phyloP scores from a whole-genome alignment of 805 yeast species.

The Lachancea fermentati region DNA sequence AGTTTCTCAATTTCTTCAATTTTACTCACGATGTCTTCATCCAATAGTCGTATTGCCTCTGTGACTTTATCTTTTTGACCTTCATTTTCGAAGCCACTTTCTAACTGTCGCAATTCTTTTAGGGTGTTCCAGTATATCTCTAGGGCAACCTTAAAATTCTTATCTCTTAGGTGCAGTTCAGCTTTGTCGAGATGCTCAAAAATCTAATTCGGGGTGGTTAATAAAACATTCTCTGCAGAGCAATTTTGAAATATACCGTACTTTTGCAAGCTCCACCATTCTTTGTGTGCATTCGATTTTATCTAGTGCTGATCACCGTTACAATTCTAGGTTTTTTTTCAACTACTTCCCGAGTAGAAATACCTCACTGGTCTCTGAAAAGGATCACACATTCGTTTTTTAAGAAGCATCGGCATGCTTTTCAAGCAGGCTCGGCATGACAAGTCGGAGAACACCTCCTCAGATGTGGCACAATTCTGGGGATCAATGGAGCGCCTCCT shows the following conservation, averaged over 20 bases:
- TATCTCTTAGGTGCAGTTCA: conserved; percentile 41
- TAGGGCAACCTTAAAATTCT: conserved; percentile 40
- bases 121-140: conserved; percentile 27
- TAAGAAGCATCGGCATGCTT: neutral
- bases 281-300: too few species aligned
- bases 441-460: conserved; percentile 11
- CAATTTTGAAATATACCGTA: conserved; percentile 3
- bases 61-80: conserved; percentile 32
- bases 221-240: neutral
- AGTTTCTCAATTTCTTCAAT: conserved; percentile 31
- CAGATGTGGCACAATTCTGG: conserved; percentile 25
- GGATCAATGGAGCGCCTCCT: conserved; percentile 23
- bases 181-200: conserved; percentile 49
- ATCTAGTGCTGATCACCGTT: neutral
- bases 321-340: neutral
- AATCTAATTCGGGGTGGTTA: conserved; percentile 31
- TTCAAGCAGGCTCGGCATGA: conserved; percentile 12
- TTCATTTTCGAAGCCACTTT: conserved; percentile 1
- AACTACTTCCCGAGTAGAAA: neutral
- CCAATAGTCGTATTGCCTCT: conserved; percentile 23
- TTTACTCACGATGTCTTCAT: conserved; percentile 30
- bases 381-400: neutral
- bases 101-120: conserved; percentile 9
- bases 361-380: too few species aligned
- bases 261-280: conserved; percentile 7